These are phyloP conservation scores for Phytophthora sp. DNA, from an alignment of 352 stramenopile genomes.

Conservation along the genomic window DNA sequence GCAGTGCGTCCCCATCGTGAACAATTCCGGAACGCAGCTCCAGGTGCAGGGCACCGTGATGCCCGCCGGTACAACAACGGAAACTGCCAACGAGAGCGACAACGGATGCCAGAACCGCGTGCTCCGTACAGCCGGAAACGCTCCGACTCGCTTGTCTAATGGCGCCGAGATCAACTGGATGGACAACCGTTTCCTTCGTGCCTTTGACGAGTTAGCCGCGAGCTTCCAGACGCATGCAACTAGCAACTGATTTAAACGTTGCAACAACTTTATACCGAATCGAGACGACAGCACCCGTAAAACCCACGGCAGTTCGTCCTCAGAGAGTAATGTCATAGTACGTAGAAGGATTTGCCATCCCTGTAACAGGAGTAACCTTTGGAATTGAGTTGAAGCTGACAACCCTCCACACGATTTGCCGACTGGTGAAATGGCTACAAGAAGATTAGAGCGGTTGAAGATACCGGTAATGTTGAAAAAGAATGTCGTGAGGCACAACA, in stretches of 20 bases:
- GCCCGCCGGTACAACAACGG: constrained; percentile 13
- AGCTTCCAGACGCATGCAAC: constrained; percentile 21
- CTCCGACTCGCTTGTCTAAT: constrained; percentile 29
- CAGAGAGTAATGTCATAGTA: constrained; percentile 14
- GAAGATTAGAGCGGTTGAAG: constrained; percentile 9
- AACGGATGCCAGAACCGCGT: constrained; percentile 31
- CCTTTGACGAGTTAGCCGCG: constrained; percentile 38
- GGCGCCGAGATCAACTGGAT: constrained; percentile 35
- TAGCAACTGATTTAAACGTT: constrained; percentile 9
- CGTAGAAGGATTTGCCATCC: background rate
- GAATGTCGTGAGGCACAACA: constrained; percentile 3
- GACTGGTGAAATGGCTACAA: constrained; percentile 18
- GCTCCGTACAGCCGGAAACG: constrained; percentile 27
- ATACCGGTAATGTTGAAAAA: constrained; percentile 14
- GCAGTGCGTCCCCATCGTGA: constrained; percentile 43
- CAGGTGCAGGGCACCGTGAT: constrained; percentile 24
- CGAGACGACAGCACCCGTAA: constrained; percentile 10
- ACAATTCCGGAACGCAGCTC: constrained; percentile 24
- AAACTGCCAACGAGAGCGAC: constrained; percentile 17
- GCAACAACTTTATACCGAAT: background rate
- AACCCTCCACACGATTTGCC: background rate
- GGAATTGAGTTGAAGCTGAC: constrained; percentile 13
- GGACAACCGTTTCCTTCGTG: constrained; percentile 41
- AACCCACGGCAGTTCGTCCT: constrained; percentile 4
- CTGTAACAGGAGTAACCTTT: constrained; percentile 1